Base-by-base conservation (phyloP, 2,329 filamentous ascomycete species). In the Aureobasidium sp. region DNA sequence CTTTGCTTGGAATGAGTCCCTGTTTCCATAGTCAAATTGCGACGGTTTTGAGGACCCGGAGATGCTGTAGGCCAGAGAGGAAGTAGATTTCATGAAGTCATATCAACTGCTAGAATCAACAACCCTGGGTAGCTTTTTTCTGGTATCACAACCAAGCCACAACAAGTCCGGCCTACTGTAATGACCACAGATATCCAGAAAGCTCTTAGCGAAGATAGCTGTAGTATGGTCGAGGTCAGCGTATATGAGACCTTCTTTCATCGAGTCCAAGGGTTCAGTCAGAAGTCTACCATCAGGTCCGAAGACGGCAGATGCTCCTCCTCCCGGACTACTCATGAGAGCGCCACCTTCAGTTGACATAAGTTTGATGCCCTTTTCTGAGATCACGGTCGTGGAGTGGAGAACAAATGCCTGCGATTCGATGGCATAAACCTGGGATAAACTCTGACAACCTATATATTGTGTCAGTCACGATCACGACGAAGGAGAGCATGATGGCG, bases 361-460 rank as follows among this genome's bases (percentile, higher is more conserved):
- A 1, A 63, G 58, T 3, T 78, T 67, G 14, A 81, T 74, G 0
- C 77, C 82, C 15, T 73, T 68, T 7, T 78, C 66, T 0, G 73
- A 75, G 54, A 82, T 73, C 2, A 85, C 74, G 0, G 76, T 70
- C 0, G 81, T 82, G 52, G 72, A 72, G 64, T 83, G 81, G 3
- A 85, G 75, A 0, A 86, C 83, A 63, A 80, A 86, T 0, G 79
- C 70, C 9, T 75, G 74, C 1, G 79, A 77, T 67, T 86, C 84
- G 9, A 85, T 78, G 1, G 83, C 82, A 65, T 85, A 84, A 0
- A 78, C 76, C 63, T 80, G 79, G 0, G 81, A 79, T 1, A 83
- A 71, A 48, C 67, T 75, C 33, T 74, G 75, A 61, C 74, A 77
- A 5, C 75, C 75, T 24, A 24, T 24, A 24, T 24, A 70, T 44